A percentile compares a stretch with the other conserved stretches of the same genome.
These are phyloP conservation scores for Amoebophrya sp. DNA, from an alignment of 169 alveolate genomes.

Conservation along the genomic window DNA sequence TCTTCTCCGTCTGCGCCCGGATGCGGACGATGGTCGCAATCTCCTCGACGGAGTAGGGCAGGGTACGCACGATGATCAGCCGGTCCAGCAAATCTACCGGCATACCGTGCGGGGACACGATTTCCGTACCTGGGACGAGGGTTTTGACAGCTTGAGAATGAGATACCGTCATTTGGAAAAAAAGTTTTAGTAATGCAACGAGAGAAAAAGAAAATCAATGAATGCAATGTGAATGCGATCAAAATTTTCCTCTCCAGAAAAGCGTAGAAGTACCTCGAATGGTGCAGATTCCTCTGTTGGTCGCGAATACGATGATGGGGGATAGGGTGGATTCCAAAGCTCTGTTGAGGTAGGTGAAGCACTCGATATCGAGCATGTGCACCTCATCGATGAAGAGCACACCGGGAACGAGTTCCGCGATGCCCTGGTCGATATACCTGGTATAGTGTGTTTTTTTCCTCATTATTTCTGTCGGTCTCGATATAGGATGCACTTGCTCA, in stretches of 20 bases:
- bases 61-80: constrained; percentile 91
- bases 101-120: constrained; percentile 82
- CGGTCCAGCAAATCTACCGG: constrained; percentile 99
- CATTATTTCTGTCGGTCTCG: no score
- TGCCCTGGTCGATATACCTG: constrained; percentile 84
- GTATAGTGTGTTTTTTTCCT: constrained; percentile 73
- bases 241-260: no score
- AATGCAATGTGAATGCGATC: no score
- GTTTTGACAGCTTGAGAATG: no score
- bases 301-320: constrained; percentile 97
- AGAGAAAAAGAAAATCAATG: no score
- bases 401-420: constrained; percentile 99
- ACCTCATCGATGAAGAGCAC: constrained; percentile 99
- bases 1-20: constrained; percentile 92
- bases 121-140: constrained; percentile 92
- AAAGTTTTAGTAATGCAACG: no score
- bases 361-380: constrained; percentile 95
- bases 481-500: no score
- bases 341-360: constrained; percentile 96
- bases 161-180: no score
- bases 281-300: constrained; percentile 77
- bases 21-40: constrained; percentile 82
- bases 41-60: constrained; percentile 91
- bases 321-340: constrained; percentile 95
- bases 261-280: constrained; percentile 33